These are phyloP conservation scores for Phyllosticta ampelicida DNA, from an alignment of 2,329 filamentous ascomycete genomes.

Conservation along the genomic window DNA sequence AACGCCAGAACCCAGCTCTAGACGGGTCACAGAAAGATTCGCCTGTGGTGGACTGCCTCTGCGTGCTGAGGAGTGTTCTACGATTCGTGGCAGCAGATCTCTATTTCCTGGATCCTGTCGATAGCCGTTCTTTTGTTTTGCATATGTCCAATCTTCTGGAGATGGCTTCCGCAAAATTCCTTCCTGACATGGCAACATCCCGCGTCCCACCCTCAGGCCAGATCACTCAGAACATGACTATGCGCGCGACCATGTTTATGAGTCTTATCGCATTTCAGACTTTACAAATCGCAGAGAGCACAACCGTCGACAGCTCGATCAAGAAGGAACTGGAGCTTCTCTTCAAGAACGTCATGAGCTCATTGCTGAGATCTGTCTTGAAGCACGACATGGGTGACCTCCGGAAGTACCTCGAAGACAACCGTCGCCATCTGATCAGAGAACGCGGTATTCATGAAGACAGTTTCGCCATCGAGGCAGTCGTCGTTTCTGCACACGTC, in stretches of 20 bases:
- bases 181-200: slow-evolving; percentile 1
- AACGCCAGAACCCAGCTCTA: background rate
- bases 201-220: background rate
- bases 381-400: slow-evolving; percentile 27
- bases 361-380: slow-evolving; percentile 27
- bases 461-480: slow-evolving; percentile 33
- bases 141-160: slow-evolving; percentile 33
- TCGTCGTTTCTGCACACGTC: slow-evolving; percentile 38
- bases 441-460: slow-evolving; percentile 40
- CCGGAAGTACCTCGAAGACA: slow-evolving; percentile 35
- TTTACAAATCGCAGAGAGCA: slow-evolving; percentile 21
- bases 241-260: slow-evolving; percentile 8
- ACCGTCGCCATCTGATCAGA: slow-evolving; percentile 28
- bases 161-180: slow-evolving; percentile 18
- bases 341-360: slow-evolving; percentile 25
- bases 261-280: slow-evolving; percentile 23
- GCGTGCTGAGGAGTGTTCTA: slow-evolving; percentile 35
- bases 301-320: slow-evolving; percentile 12
- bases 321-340: slow-evolving; percentile 18
- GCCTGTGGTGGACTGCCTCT: background rate
- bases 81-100: slow-evolving; percentile 40
- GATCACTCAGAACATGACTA: background rate
- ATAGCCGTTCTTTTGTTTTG: slow-evolving; percentile 37
- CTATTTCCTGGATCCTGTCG: slow-evolving; percentile 44
- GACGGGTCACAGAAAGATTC: background rate